Base-by-base conservation (phyloP, 2,329 filamentous ascomycete genomes). In the Sarocladiaceae sp. region DNA sequence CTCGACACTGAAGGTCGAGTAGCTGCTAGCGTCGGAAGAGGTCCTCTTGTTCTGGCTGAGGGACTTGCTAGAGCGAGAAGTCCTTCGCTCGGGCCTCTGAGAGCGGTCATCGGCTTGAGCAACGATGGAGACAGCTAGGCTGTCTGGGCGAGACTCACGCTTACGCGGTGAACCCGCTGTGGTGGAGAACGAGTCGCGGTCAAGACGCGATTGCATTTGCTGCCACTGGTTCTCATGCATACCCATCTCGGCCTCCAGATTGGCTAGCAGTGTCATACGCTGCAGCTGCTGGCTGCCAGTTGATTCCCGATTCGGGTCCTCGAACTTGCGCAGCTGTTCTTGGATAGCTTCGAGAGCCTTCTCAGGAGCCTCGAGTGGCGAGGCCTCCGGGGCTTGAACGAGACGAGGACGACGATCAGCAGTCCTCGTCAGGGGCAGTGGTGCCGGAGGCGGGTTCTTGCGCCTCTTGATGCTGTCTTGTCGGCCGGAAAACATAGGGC, bases 171-270 rank as follows among this genome's bases (percentile, higher is more conserved):
- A 53, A 17, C 36, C 70, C 63, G 8, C 69, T 66, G 77, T 60
- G 7, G 73, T 77, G 2, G 75, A 79, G 36, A 76, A 60, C 5
- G 79, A 82, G 57, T 78, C 73, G 53, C 74, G 74, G 18, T 50
- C 33, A 4, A 50, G 26, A 12, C 47, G 47, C 7, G 47, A 36
- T 11, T 80, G 79, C 66, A 85, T 74, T 48, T 75, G 68, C 52
- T 78, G 75, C 83, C 83, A 86, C 57, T 78, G 75, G 51, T 72
- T 72, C 60, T 83, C 80, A 60, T 86, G 78, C 56, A 74, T 64
- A 1, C 76, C 79, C 74, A 86, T 81, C 63, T 87, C 83, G 55
- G 69, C 71, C 60, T 87, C 83, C 1, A 87, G 67, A 54, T 82
- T 77, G 28, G 80, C 76, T 2, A 87, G 67, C 3, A 84, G 70